Conservation (phyloP, 169 alveolate genomes). For the Cryptosporidium bovis region DNA sequence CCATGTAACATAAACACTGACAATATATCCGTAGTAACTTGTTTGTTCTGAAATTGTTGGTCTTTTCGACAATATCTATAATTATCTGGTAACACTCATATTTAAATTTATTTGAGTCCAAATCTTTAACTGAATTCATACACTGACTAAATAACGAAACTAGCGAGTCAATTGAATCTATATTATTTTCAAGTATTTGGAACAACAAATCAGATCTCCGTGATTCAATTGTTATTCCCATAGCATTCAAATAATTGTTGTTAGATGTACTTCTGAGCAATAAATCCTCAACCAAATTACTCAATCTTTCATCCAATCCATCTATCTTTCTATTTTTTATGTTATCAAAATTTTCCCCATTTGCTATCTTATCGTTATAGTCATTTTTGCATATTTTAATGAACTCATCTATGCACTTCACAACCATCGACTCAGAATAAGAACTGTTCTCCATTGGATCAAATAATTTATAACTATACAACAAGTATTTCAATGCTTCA, state of each 20-base stretch:
- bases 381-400: conserved; percentile 73
- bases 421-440: conserved; percentile 83
- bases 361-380: conserved; percentile 9
- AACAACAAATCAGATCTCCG: conserved; percentile 91
- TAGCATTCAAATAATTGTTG: conserved; percentile 89
- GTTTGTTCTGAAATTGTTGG: neutral
- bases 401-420: conserved; percentile 82
- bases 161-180: neutral
- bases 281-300: conserved; percentile 88
- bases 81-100: conserved; percentile 26
- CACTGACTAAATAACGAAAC: conserved; percentile 30
- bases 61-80: conserved; percentile 7
- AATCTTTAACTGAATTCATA: neutral
- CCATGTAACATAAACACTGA: conserved; percentile 44
- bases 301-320: conserved; percentile 84
- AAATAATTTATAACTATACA: conserved; percentile 92
- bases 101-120: conserved; percentile 41
- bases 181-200: conserved; percentile 79
- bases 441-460: conserved; percentile 83
- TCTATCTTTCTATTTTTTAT: neutral
- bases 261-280: conserved; percentile 87
- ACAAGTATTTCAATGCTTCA: conserved; percentile 93
- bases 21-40: conserved; percentile 14
- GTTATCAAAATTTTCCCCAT: neutral
- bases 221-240: conserved; percentile 95